Percentiles rank a stretch among this genome's conserved stretches.
These are phyloP conservation scores for Venturia aucupariae DNA, from an alignment of 2,329 filamentous ascomycete genomes.

Conservation along the genomic window DNA sequence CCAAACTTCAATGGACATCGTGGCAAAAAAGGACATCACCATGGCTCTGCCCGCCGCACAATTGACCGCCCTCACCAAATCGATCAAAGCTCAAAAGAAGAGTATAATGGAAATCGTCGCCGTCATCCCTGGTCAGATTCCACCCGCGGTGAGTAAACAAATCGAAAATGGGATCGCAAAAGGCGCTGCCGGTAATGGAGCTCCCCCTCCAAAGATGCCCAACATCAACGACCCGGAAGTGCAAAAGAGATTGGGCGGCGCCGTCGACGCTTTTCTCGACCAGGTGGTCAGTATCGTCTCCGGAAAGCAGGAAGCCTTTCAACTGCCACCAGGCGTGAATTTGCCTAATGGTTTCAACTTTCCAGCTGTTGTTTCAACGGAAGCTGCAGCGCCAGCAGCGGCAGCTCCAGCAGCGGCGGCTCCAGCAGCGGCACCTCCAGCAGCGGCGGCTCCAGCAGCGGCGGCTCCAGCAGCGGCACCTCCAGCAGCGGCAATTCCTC, in stretches of 20 bases:
- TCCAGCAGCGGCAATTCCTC: neutral
- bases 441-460: neutral
- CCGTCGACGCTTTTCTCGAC: neutral
- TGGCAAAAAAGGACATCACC: conserved; percentile 2
- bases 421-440: too few relatives aligned
- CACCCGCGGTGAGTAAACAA: neutral
- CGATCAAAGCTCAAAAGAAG: neutral
- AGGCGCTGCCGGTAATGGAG: neutral
- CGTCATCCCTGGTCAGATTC: neutral
- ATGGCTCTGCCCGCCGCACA: neutral
- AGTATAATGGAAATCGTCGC: neutral
- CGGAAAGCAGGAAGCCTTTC: neutral
- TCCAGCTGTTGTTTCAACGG: neutral
- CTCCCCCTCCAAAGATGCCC: neutral
- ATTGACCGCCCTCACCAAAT: neutral
- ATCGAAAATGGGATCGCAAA: neutral
- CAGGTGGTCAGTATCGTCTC: neutral
- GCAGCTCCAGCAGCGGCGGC: neutral
- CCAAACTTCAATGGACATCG: neutral
- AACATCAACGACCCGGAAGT: neutral
- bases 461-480: too few relatives aligned
- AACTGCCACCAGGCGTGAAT: neutral
- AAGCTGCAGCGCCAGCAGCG: neutral
- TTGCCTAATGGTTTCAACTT: neutral
- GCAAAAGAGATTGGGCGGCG: neutral